These are phyloP conservation scores for Oidium heveae DNA, from an alignment of 2,329 filamentous ascomycete species.

Conservation along the genomic window DNA sequence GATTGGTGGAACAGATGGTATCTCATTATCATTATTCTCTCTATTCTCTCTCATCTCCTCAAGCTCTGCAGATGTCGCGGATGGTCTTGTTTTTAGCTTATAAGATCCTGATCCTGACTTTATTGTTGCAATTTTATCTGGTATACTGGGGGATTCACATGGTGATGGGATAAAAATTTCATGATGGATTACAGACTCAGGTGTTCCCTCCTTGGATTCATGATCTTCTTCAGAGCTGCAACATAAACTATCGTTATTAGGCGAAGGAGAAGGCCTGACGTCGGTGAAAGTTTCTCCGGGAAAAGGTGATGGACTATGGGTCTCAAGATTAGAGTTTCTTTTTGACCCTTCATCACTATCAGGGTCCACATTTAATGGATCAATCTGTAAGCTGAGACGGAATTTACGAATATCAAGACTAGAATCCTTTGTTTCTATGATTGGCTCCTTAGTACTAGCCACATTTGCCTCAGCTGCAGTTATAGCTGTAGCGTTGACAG, in stretches of 20 bases:
- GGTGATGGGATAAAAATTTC: slow-evolving; percentile 20
- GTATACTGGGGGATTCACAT: slow-evolving; percentile 33
- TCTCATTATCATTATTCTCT: slow-evolving; percentile 58
- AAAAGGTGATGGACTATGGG: too few relatives aligned
- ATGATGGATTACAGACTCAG: slow-evolving; percentile 75
- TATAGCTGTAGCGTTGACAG: too few relatives aligned
- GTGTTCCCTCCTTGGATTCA: slow-evolving; percentile 39
- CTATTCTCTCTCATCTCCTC: slow-evolving; percentile 66
- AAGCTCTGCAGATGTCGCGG: slow-evolving; percentile 65
- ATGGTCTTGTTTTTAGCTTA: slow-evolving; percentile 69
- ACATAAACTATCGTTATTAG: slow-evolving; percentile 36
- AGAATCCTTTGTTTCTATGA: too few relatives aligned
- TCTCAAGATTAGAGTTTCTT: too few relatives aligned
- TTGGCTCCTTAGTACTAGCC: too few relatives aligned
- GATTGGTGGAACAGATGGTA: slow-evolving; percentile 32
- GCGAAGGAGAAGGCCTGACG: slow-evolving; percentile 23
- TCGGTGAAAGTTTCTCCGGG: slow-evolving; percentile 7
- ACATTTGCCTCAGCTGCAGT: too few relatives aligned
- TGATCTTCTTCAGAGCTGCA: slow-evolving; percentile 26
- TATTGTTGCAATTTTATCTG: slow-evolving; percentile 67
- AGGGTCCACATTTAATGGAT: too few relatives aligned
- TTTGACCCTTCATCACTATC: too few relatives aligned
- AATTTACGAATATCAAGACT: too few relatives aligned
- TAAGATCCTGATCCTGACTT: slow-evolving; percentile 49
- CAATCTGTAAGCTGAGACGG: too few relatives aligned